Base-by-base conservation (phyloP, 1,284 basidiomycete species). In the Cutaneotrichosporon cyanovorans region DNA sequence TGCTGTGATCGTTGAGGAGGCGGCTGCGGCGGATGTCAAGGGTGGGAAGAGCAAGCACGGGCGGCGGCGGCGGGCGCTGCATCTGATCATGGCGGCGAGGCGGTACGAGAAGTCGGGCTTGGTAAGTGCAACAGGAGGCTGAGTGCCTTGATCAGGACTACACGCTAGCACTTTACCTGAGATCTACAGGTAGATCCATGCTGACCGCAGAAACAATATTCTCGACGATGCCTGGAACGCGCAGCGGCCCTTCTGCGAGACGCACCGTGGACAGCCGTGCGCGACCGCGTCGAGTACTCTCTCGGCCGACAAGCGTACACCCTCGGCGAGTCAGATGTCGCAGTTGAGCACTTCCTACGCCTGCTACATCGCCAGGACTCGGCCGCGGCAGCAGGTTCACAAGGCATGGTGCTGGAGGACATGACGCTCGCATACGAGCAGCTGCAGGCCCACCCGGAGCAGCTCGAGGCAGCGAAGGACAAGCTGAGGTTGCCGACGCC, bases 281-380 rank as follows among this genome's bases (percentile, higher is more conserved):
- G 72, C 31, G 68, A 73, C 40, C 68, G 74, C 40, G 65, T 77
- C 20, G 73, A 76, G 40, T 74, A 76, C 47, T 69, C 74, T 31
- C 67, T 78, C 5, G 76, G 73, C 5, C 59, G 74, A 38, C 76
- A 77, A 47, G 74, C 76, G 0, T 77, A 76, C 60, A 76, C 74
- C 9, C 61, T 74, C 7, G 75, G 76, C 8, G 59, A 74, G 40
- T 68, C 72, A 19, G 68, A 66, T 15, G 63, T 68, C 0, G 76
- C 77, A 0, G 66, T 75, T 0, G 59, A 65, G 25, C 71, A 77
- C 48, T 75, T 76, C 40, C 45, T 77, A 35, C 37, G 63, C 3
- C 51, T 75, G n/a, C 53, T 75, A 28, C 48, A 59, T 35, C 60
- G 46, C 16, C 62, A 62, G 21, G 68, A 73, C 30, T 60, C 57